Evolutionary conservation across 2,329 filamentous ascomycete genomes (phyloP).

Genomic region (Zasmidium cellare): DNA sequence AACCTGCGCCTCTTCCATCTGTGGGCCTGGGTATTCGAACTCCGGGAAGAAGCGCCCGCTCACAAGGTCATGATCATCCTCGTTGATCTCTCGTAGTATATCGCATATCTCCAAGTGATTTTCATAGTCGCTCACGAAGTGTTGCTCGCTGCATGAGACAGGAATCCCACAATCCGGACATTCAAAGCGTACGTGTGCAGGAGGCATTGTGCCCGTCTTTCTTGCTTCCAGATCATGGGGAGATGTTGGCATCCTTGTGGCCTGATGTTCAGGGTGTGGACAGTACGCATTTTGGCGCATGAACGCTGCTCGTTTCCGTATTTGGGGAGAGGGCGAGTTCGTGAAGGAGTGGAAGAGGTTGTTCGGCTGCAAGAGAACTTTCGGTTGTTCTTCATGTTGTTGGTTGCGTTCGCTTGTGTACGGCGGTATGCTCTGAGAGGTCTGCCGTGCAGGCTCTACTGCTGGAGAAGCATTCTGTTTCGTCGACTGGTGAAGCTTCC

Average conservation of each 20-base stretch:
- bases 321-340: slow-evolving; percentile 82
- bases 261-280: slow-evolving; percentile 82
- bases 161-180: slow-evolving; percentile 95
- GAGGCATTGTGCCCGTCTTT: slow-evolving; percentile 62
- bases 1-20: slow-evolving; percentile 87
- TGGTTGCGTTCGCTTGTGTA: slow-evolving; percentile 3
- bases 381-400: slow-evolving; percentile 27
- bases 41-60: slow-evolving; percentile 92
- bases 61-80: slow-evolving; percentile 92
- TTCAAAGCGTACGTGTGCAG: slow-evolving; percentile 86
- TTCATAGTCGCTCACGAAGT: slow-evolving; percentile 96
- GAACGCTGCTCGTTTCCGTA: slow-evolving; percentile 81
- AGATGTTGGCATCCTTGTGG: slow-evolving; percentile 67
- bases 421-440: slow-evolving; percentile 4
- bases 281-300: slow-evolving; percentile 94
- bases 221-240: slow-evolving; percentile 64
- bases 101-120: slow-evolving; percentile 91
- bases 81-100: slow-evolving; percentile 86
- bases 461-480: slow-evolving; percentile 20
- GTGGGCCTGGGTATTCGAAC: slow-evolving; percentile 84
- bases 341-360: slow-evolving; percentile 94
- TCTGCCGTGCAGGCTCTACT: slow-evolving; percentile 14
- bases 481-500: slow-evolving; percentile 25
- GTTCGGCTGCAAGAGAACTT: slow-evolving; percentile 62
- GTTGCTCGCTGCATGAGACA: slow-evolving; percentile 88